Base-by-base conservation (phyloP, 2,329 filamentous ascomycete genomes). In the Hypoxylon sp. region DNA sequence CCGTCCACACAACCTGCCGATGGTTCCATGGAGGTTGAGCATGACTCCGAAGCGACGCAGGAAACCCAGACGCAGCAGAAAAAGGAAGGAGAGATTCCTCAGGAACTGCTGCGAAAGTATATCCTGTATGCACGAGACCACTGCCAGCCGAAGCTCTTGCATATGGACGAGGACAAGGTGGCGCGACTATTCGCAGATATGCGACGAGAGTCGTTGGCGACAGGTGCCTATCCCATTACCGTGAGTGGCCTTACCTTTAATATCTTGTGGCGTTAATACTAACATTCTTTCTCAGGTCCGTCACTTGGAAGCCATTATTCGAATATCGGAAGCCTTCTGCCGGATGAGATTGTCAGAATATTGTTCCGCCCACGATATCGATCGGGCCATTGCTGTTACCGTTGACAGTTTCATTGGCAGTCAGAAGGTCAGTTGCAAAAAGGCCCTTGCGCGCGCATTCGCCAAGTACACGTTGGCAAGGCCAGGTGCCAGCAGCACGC, bases 341-440 rank as follows among this genome's bases (percentile, higher is more conserved):
- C 95, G 97, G 75, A 99, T 99, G 96, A 91, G 96, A 12, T 84
- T 99, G n/a, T 96, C 92, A 0, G 96, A 99, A 71, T 98, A 97
- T 82, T 97, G 95, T 79, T 91, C 91, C 4, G 82, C 91, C 1
- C 87, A 91, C 64, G 96, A 99, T 76, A 97, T 99, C 72, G 96
- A 99, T 79, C 93, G 96, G 44, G 96, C 96, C 61, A 99, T 99
- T 75, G 93, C 94, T 12, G 96, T 99, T 5, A 97, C 96, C 0
- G 93, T 99, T 2, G 94, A 98, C 71, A 96, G 92, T 59, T 99
- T 99, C 75, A 93, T 99, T 44, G 93, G 92, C 65, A 96, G 92
- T 73, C 96, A 99, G 78, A 99, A 99, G 83, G 89, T 98, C 74
- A 97, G 93, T 81, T 96, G 93, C 81, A 99, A 98, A 86, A 97